A percentile compares a stretch with the other conserved stretches of the same genome.
phyloP scores from a whole-genome alignment of 768 basidiomycete species.

The Agaricus subrufescens region DNA sequence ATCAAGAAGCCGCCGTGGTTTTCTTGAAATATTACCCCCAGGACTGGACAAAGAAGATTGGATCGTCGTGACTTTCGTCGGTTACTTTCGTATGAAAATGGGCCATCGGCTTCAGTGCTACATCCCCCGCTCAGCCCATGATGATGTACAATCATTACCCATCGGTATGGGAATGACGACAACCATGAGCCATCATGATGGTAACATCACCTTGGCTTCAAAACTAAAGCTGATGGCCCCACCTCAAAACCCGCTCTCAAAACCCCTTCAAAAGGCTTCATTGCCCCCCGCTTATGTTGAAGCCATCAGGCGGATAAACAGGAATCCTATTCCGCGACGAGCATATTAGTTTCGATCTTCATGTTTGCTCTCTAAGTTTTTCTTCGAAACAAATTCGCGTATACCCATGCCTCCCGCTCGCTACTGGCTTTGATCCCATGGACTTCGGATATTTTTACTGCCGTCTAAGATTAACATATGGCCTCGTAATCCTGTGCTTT shows the following conservation, averaged over 20 bases:
- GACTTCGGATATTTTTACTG: too few relatives aligned
- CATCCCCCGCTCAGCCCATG: not conserved
- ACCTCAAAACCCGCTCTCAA: not conserved
- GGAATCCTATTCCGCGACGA: not conserved
- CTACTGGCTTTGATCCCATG: too few relatives aligned
- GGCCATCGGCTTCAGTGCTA: not conserved
- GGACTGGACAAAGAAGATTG: conserved; percentile 25
- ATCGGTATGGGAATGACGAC: not conserved
- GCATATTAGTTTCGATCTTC: not conserved
- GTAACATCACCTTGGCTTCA: not conserved
- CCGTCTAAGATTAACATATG: too few relatives aligned
- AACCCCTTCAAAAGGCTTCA: not conserved
- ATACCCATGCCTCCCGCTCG: not conserved
- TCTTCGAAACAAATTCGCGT: not conserved
- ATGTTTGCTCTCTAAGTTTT: not conserved
- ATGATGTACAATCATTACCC: not conserved
- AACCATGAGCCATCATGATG: not conserved
- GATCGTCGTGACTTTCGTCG: conserved; percentile 27
- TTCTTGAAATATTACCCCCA: conserved; percentile 29
- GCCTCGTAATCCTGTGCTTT: too few relatives aligned
- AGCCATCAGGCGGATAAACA: not conserved
- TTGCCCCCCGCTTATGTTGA: not conserved
- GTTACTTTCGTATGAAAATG: conserved; percentile 11
- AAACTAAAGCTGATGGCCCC: not conserved
- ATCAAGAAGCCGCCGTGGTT: conserved; percentile 28